Conservation (phyloP, 2,329 filamentous ascomycete genomes). For the Pezicula carpinea region DNA sequence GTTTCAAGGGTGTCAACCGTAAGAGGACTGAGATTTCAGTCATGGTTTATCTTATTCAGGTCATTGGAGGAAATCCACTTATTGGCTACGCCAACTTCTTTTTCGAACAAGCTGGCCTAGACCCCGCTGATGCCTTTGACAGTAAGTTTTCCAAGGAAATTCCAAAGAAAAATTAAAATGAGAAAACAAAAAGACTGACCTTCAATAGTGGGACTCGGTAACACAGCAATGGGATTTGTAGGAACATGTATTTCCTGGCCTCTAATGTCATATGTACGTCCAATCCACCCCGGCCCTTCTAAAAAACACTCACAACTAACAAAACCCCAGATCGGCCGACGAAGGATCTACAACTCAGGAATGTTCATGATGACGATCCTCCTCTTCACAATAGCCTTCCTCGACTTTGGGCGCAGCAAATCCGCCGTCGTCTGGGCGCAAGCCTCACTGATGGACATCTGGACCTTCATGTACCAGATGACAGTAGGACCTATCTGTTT, state of each 20-base stretch:
- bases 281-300: conserved; percentile 32
- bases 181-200: conserved; percentile 24
- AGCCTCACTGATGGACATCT: conserved; percentile 25
- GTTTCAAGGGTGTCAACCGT: conserved; percentile 47
- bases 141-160: conserved; percentile 38
- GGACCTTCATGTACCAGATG: conserved; percentile 29
- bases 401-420: conserved; percentile 16
- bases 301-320: not conserved
- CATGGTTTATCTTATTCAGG: conserved; percentile 40
- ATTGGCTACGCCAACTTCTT: conserved; percentile 45
- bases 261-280: conserved; percentile 45
- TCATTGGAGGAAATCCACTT: conserved; percentile 25
- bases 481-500: conserved; percentile 34
- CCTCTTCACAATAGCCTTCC: conserved; percentile 41
- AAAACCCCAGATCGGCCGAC: conserved; percentile 40
- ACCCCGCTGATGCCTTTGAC: conserved; percentile 52
- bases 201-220: conserved; percentile 40
- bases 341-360: conserved; percentile 44
- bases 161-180: conserved; percentile 34
- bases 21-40: conserved; percentile 48
- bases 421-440: conserved; percentile 30
- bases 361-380: conserved; percentile 35
- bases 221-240: conserved; percentile 45
- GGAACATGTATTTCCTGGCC: conserved; percentile 46
- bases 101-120: conserved; percentile 44